phyloP scores from a whole-genome alignment of 352 stramenopile genomes.

The Peronospora destructor region DNA sequence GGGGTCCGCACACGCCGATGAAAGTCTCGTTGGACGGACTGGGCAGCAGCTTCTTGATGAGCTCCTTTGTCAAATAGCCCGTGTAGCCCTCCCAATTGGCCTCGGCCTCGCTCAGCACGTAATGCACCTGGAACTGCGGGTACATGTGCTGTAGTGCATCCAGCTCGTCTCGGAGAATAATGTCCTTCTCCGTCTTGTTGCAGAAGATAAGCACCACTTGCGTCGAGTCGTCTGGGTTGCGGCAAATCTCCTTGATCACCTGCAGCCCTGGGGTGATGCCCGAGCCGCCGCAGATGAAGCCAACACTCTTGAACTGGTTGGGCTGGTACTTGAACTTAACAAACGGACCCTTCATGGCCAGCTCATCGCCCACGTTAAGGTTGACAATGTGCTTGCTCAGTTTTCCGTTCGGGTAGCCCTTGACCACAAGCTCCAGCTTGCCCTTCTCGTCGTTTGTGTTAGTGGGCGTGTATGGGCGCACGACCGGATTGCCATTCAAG shows the following conservation, averaged over 20 bases:
- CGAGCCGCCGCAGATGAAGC: slow-evolving; percentile 74
- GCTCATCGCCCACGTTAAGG: slow-evolving; percentile 64
- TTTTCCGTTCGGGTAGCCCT: slow-evolving; percentile 76
- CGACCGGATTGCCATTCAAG: slow-evolving; percentile 55
- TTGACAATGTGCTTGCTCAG: slow-evolving; percentile 78
- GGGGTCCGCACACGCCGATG: slow-evolving; percentile 82
- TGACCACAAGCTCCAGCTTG: slow-evolving; percentile 76
- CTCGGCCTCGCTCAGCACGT: slow-evolving; percentile 44
- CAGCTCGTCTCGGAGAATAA: slow-evolving; percentile 77
- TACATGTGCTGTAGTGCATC: slow-evolving; percentile 56
- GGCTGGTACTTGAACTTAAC: slow-evolving; percentile 81
- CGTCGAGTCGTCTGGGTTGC: slow-evolving; percentile 72
- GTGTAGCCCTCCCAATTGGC: slow-evolving; percentile 46
- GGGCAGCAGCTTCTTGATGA: slow-evolving; percentile 67
- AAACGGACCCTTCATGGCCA: slow-evolving; percentile 85
- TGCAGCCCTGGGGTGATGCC: slow-evolving; percentile 77
- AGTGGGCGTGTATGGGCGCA: slow-evolving; percentile 79
- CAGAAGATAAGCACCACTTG: slow-evolving; percentile 74
- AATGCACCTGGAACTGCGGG: slow-evolving; percentile 55
- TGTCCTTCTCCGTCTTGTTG: slow-evolving; percentile 78
- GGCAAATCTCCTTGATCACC: slow-evolving; percentile 68
- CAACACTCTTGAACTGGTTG: slow-evolving; percentile 76
- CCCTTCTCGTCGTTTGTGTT: slow-evolving; percentile 70
- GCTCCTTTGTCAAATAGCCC: slow-evolving; percentile 62
- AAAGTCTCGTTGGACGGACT: slow-evolving; percentile 47